A percentile compares a stretch with the other conserved stretches of the same genome.
These are phyloP conservation scores for Acmispon strigosus DNA, from an alignment of 306 rosid species.

Conservation along the genomic window DNA sequence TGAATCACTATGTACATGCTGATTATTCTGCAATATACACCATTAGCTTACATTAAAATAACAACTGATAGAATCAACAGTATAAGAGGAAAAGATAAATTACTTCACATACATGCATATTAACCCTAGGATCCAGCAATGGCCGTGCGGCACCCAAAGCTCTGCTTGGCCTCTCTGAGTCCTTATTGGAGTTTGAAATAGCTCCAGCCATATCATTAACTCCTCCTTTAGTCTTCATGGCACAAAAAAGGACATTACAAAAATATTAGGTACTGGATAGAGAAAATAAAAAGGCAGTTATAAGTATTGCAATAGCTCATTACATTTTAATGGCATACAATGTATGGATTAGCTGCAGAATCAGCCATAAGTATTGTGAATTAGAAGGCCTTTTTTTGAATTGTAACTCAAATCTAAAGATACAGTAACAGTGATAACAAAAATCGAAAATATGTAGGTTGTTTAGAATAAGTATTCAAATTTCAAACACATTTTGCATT, in stretches of 20 bases:
- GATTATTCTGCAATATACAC: constrained; percentile 55
- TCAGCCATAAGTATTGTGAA: background rate
- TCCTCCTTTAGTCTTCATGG: constrained; percentile 61
- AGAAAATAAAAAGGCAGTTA: background rate
- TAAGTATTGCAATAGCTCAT: background rate
- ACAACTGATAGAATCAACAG: background rate
- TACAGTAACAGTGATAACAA: background rate
- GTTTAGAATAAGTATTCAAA: background rate
- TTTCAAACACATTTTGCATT: background rate
- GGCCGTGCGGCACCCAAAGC: constrained; percentile 46
- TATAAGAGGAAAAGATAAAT: background rate
- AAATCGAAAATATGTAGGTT: background rate
- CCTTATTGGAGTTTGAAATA: constrained; percentile 44
- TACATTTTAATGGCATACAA: background rate
- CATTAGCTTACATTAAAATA: constrained; percentile 10
- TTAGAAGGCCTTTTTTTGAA: background rate
- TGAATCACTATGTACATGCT: constrained; percentile 47
- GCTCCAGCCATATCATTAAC: constrained; percentile 44
- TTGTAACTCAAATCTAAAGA: background rate
- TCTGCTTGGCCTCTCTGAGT: constrained; percentile 44
- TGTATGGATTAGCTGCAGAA: background rate
- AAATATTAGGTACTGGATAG: constrained; percentile 11
- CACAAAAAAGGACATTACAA: constrained; percentile 10
- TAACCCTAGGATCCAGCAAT: constrained; percentile 59
- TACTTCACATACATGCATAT: constrained; percentile 46